Evolutionary conservation across 768 basidiomycete genomes (phyloP).

Genomic region (Mycena rosella): DNA sequence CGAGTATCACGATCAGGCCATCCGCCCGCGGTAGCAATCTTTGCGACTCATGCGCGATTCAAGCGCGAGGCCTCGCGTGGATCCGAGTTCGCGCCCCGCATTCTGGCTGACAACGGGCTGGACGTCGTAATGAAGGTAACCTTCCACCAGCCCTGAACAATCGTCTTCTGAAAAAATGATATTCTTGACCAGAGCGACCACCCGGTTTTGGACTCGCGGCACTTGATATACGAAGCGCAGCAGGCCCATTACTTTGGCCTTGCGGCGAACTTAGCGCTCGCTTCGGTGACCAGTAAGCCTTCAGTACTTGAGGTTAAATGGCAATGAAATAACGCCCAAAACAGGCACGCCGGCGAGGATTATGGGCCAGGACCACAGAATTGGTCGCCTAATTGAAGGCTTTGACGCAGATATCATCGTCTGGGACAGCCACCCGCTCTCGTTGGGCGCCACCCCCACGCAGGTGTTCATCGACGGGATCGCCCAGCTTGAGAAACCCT

Average conservation of each 20-base stretch:
- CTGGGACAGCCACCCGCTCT: slow-evolving; percentile 84
- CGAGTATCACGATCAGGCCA: too few species aligned
- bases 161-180: too few species aligned
- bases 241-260: slow-evolving; percentile 78
- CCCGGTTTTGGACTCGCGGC: slow-evolving; percentile 70
- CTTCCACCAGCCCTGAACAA: too few species aligned
- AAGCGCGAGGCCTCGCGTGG: too few species aligned
- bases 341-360: slow-evolving; percentile 29
- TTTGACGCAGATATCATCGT: slow-evolving; percentile 79
- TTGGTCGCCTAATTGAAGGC: slow-evolving; percentile 50
- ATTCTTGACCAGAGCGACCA: slow-evolving; percentile 76
- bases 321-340: slow-evolving; percentile 72
- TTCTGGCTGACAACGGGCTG: too few species aligned
- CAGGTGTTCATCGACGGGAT: slow-evolving; percentile 92
- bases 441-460: slow-evolving; percentile 80
- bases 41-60: too few species aligned
- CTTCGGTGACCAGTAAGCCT: slow-evolving; percentile 73
- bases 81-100: too few species aligned
- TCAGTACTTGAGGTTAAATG: slow-evolving; percentile 66
- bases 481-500: slow-evolving; percentile 62
- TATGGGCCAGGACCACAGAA: slow-evolving; percentile 13
- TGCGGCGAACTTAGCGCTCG: slow-evolving; percentile 65
- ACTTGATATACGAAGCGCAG: slow-evolving; percentile 78
- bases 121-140: too few species aligned
- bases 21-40: too few species aligned